These are phyloP conservation scores for Xylariaceae sp. DNA, from an alignment of 2,329 filamentous ascomycete species.

Conservation along the genomic window DNA sequence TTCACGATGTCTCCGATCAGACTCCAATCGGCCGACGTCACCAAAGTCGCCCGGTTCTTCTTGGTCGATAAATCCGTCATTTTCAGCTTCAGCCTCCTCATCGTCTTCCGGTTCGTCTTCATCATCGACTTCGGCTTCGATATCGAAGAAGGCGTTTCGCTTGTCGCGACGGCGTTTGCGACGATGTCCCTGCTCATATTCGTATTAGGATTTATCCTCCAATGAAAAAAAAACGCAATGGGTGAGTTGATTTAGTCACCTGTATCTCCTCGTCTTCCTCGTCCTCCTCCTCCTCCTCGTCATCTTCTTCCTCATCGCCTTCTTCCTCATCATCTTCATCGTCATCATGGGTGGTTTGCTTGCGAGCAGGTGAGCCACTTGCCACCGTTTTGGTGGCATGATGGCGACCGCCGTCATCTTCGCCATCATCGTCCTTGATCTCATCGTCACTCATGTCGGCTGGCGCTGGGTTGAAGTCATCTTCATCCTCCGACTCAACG, in stretches of 20 bases:
- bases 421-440: slow-evolving; percentile 37
- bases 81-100: slow-evolving; percentile 88
- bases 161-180: slow-evolving; percentile 75
- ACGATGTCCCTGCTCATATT: slow-evolving; percentile 51
- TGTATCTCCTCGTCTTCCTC: slow-evolving; percentile 64
- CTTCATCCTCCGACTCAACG: slow-evolving; percentile 66
- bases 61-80: slow-evolving; percentile 80
- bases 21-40: slow-evolving; percentile 72
- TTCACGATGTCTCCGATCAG: slow-evolving; percentile 89
- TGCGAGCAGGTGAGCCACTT: slow-evolving; percentile 23
- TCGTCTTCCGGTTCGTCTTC: slow-evolving; percentile 83
- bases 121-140: slow-evolving; percentile 96
- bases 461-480: slow-evolving; percentile 81
- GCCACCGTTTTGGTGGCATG: slow-evolving; percentile 14
- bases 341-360: slow-evolving; percentile 36
- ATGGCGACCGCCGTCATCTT: slow-evolving; percentile 28
- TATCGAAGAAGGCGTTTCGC: slow-evolving; percentile 88
- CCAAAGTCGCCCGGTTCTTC: slow-evolving; percentile 86
- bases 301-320: slow-evolving; percentile 49
- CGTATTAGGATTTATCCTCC: not conserved
- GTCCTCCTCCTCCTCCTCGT: slow-evolving; percentile 61
- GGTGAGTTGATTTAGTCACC: slow-evolving; percentile 34
- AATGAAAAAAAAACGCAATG: not conserved
- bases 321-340: slow-evolving; percentile 44
- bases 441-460: slow-evolving; percentile 71